Conservation (phyloP, 2,329 filamentous ascomycete species). For the Colletotrichum orbiculare region DNA sequence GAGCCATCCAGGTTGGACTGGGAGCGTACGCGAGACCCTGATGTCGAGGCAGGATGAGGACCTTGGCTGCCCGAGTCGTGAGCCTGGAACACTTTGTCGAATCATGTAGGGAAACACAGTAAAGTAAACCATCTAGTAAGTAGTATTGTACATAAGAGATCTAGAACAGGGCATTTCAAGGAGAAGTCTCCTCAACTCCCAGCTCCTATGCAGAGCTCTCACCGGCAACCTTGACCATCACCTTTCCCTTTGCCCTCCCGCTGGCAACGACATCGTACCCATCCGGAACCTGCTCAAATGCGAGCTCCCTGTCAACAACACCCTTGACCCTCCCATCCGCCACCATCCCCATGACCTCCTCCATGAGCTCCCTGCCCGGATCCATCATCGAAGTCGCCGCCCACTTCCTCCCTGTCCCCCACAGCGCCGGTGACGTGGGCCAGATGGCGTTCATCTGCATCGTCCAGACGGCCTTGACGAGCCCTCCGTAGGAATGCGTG, state of each 20-base stretch:
- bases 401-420: conserved; percentile 51
- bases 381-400: conserved; percentile 48
- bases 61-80: too few relatives aligned
- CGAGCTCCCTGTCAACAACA: conserved; percentile 50
- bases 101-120: too few relatives aligned
- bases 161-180: neutral
- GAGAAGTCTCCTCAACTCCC: neutral
- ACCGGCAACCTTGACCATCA: conserved; percentile 48
- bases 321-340: conserved; percentile 48
- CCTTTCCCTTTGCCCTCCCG: conserved; percentile 51
- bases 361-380: conserved; percentile 46
- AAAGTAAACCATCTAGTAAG: too few relatives aligned
- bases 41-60: too few relatives aligned
- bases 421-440: conserved; percentile 49
- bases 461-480: conserved; percentile 45
- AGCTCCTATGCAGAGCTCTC: neutral
- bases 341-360: conserved; percentile 46
- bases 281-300: conserved; percentile 49
- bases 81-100: too few relatives aligned
- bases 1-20: too few relatives aligned
- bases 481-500: conserved; percentile 43
- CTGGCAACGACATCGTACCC: conserved; percentile 49
- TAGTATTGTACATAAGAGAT: neutral
- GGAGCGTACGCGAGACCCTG: too few relatives aligned
- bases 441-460: conserved; percentile 53